Evolutionary conservation across 2,329 filamentous ascomycete species (phyloP).

Genomic region (Penicillium sclerotiorum): DNA sequence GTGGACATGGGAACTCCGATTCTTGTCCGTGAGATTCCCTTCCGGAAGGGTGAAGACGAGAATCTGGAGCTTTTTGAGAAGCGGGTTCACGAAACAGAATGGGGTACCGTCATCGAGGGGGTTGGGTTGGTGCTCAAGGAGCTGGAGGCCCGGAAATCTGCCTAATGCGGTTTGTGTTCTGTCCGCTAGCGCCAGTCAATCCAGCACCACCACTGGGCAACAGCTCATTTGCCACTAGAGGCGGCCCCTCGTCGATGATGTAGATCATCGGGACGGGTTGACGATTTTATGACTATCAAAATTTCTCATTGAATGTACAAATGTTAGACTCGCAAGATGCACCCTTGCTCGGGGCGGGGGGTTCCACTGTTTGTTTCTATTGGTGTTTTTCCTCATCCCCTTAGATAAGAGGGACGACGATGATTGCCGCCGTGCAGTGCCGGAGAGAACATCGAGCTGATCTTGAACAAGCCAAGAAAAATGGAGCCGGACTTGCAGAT

Average conservation of each 20-base stretch:
- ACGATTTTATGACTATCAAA: conserved; percentile 27
- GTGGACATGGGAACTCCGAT: conserved; percentile 81
- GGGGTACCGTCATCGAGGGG: conserved; percentile 76
- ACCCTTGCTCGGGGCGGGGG: too few relatives aligned
- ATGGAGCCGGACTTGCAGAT: conserved; percentile 2
- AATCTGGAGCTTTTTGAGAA: conserved; percentile 67
- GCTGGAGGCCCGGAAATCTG: conserved; percentile 27
- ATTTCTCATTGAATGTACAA: conserved; percentile 16
- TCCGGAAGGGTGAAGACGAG: conserved; percentile 63
- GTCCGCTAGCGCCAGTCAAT: neutral
- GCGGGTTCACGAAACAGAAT: conserved; percentile 76
- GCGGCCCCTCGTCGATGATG: conserved; percentile 5
- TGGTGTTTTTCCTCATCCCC: too few relatives aligned
- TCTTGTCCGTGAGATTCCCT: conserved; percentile 67
- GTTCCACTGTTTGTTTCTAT: too few relatives aligned
- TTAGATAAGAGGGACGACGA: neutral
- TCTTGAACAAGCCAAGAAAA: conserved; percentile 4
- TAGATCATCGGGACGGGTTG: conserved; percentile 16
- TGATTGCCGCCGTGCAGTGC: neutral
- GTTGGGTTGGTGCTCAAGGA: conserved; percentile 45
- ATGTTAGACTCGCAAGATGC: too few relatives aligned
- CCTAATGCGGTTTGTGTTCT: conserved; percentile 1
- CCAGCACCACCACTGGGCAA: neutral
- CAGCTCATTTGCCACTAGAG: neutral
- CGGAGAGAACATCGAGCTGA: neutral